These are phyloP conservation scores for Amaranthus cruentus DNA, from an alignment of 148 eudicot species.

Conservation along the genomic window DNA sequence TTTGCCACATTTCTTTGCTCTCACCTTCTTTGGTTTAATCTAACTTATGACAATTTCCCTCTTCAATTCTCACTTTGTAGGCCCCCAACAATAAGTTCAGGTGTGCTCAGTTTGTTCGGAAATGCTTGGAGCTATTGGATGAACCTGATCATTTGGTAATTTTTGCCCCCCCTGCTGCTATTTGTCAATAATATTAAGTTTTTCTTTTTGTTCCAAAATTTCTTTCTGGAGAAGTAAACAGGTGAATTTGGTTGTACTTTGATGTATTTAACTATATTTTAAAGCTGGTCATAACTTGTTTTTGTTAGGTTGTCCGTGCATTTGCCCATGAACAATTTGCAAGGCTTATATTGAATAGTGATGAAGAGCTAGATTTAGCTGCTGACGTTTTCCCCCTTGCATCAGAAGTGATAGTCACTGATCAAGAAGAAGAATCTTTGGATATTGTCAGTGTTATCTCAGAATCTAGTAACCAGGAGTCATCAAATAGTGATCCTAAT, in stretches of 20 bases:
- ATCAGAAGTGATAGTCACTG: slow-evolving; percentile 52
- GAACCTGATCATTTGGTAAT: slow-evolving; percentile 88
- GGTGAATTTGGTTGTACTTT: not conserved
- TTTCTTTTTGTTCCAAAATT: not conserved
- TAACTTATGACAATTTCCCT: not conserved
- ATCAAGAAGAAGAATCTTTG: slow-evolving; percentile 71
- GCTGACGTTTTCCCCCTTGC: slow-evolving; percentile 53
- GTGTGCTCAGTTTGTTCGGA: slow-evolving; percentile 74
- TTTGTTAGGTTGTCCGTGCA: slow-evolving; percentile 82
- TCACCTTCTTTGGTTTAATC: not conserved
- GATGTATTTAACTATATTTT: not conserved
- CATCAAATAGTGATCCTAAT: slow-evolving; percentile 29
- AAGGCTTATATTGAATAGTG: slow-evolving; percentile 70
- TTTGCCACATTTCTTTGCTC: slow-evolving; percentile 6
- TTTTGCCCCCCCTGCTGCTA: not conserved
- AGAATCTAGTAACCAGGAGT: slow-evolving; percentile 44
- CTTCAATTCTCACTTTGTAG: slow-evolving; percentile 38
- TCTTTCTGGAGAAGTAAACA: not conserved
- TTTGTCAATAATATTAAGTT: not conserved
- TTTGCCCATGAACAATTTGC: slow-evolving; percentile 97
- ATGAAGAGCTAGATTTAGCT: slow-evolving; percentile 58
- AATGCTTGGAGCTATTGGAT: slow-evolving; percentile 83
- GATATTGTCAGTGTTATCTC: slow-evolving; percentile 54
- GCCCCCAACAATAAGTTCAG: slow-evolving; percentile 57
- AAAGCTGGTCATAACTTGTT: slow-evolving; percentile 29